A percentile compares a stretch with the other conserved stretches of the same genome.
Conservation (phyloP, 2,329 filamentous ascomycete genomes). For the Alternaria arborescens region DNA sequence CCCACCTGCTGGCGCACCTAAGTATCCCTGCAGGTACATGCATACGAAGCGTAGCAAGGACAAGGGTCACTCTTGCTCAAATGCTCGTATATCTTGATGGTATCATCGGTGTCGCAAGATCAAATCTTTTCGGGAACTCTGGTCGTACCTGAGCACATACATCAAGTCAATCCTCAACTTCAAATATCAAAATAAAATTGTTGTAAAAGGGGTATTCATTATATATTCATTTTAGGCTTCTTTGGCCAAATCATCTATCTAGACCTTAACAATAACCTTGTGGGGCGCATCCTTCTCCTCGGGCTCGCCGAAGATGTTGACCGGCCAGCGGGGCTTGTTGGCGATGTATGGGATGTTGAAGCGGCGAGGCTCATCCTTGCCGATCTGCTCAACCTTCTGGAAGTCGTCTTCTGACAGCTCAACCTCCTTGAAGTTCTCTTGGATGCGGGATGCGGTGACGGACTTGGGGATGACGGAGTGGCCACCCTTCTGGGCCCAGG, state of each 20-base stretch:
- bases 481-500: slow-evolving; percentile 79
- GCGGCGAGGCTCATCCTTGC: slow-evolving; percentile 70
- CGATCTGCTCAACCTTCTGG: slow-evolving; percentile 54
- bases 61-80: background rate
- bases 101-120: too few relatives aligned
- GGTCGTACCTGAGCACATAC: background rate
- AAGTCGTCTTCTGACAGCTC: slow-evolving; percentile 39
- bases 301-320: slow-evolving; percentile 65
- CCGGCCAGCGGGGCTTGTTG: slow-evolving; percentile 64
- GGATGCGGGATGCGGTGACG: slow-evolving; percentile 41
- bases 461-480: slow-evolving; percentile 46
- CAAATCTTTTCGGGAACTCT: too few relatives aligned
- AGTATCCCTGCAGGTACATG: background rate
- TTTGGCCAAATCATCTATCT: background rate
- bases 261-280: slow-evolving; percentile 51
- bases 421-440: slow-evolving; percentile 45
- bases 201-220: background rate
- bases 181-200: background rate
- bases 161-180: background rate
- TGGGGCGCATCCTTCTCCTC: slow-evolving; percentile 61
- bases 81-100: background rate
- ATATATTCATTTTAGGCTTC: background rate
- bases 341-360: slow-evolving; percentile 53
- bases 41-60: background rate
- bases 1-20: too few relatives aligned